Evolutionary conservation across 306 rosid species (phyloP).

Genomic region (Arachis hypogaea): DNA sequence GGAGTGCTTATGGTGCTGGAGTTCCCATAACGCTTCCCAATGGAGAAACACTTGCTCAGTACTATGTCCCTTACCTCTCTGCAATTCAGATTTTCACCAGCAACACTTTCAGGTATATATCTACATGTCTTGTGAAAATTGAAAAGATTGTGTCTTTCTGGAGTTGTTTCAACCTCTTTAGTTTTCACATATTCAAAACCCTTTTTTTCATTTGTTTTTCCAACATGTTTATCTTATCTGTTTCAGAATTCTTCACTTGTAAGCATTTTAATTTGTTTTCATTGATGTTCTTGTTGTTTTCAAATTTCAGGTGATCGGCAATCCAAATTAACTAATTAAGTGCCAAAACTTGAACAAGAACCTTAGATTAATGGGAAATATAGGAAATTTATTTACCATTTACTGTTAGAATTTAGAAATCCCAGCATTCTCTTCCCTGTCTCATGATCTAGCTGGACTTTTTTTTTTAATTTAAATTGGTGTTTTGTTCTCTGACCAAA

Average conservation of each 20-base stretch:
- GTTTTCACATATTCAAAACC: conserved; percentile 3
- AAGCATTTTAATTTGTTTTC: conserved; percentile 3
- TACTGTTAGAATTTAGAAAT: no score
- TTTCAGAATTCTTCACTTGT: neutral
- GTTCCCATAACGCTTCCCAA: conserved; percentile 68
- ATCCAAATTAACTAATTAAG: no score
- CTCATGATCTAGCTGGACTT: neutral
- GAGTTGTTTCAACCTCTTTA: conserved; percentile 17
- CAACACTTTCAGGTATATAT: conserved; percentile 63
- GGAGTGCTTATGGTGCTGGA: conserved; percentile 97
- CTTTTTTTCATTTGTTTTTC: neutral
- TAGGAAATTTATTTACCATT: no score
- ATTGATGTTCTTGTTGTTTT: neutral
- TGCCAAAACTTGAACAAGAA: no score
- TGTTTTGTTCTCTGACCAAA: conserved; percentile 17
- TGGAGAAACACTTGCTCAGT: conserved; percentile 87
- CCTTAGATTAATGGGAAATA: no score
- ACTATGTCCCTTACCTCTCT: conserved; percentile 96
- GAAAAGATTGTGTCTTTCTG: neutral
- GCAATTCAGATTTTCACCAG: conserved; percentile 90
- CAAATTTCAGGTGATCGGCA: no score
- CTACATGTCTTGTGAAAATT: neutral
- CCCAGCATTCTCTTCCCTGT: neutral
- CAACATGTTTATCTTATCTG: neutral
- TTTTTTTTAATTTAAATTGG: neutral